A percentile compares a stretch with the other conserved stretches of the same genome.
phyloP scores from a whole-genome alignment of 768 basidiomycete species.

The Pulveroboletus frians region DNA sequence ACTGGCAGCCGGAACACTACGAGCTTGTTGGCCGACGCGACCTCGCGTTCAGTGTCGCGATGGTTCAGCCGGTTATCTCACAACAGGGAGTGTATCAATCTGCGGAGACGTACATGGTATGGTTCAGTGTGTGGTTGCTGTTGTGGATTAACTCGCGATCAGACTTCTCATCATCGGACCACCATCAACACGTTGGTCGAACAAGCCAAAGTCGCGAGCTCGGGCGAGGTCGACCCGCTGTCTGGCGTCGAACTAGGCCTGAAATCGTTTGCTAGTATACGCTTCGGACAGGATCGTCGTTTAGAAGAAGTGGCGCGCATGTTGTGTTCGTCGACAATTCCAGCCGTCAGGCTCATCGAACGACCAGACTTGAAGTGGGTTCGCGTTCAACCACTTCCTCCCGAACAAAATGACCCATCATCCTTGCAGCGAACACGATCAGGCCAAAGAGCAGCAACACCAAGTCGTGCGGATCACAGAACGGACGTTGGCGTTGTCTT shows the following conservation, averaged over 20 bases:
- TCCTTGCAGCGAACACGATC: constrained; percentile 71
- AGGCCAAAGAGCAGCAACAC: constrained; percentile 78
- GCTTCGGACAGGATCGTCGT: constrained; percentile 87
- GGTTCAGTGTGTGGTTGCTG: neutral
- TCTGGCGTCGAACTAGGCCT: constrained; percentile 71
- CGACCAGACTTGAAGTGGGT: constrained; percentile 67
- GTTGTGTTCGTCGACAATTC: constrained; percentile 72
- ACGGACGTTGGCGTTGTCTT: constrained; percentile 83
- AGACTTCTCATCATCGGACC: constrained; percentile 49
- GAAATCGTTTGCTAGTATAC: constrained; percentile 72
- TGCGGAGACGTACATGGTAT: constrained; percentile 31
- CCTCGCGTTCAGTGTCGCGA: constrained; percentile 29
- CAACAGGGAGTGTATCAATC: constrained; percentile 29
- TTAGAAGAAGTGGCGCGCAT: constrained; percentile 89
- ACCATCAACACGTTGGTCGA: constrained; percentile 50
- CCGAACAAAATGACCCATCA: neutral
- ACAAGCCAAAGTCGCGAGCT: constrained; percentile 45
- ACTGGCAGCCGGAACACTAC: constrained; percentile 54
- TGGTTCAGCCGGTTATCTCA: constrained; percentile 26
- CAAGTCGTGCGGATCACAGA: constrained; percentile 78
- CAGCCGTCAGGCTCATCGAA: constrained; percentile 61
- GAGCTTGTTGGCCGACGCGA: constrained; percentile 31
- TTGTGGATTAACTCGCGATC: constrained; percentile 10
- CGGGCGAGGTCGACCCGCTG: constrained; percentile 52
- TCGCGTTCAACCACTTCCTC: constrained; percentile 8